Evolutionary conservation across 495 filamentous ascomycete genomes (phyloP).

Genomic region (Podospora fimiseda): DNA sequence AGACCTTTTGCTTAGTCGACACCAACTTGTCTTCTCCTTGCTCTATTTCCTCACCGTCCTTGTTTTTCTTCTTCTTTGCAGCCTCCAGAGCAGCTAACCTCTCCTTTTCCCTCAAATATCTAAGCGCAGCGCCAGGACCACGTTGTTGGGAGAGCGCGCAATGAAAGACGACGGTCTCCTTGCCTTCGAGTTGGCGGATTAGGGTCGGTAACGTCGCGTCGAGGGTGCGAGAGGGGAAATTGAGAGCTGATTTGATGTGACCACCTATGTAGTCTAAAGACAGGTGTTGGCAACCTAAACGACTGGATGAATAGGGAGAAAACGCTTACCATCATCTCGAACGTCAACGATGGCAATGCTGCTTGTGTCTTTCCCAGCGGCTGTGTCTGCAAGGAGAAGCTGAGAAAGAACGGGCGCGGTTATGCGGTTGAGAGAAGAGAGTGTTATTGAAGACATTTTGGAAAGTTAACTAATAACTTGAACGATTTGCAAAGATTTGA

Average conservation of each 20-base stretch:
- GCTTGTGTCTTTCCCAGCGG: conserved; percentile 15
- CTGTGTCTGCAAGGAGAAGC: conserved; percentile 33
- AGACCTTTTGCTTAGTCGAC: conserved; percentile 58
- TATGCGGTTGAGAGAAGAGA: conserved; percentile 59
- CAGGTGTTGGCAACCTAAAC: not conserved
- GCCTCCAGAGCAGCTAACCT: conserved; percentile 24
- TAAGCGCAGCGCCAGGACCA: conserved; percentile 62
- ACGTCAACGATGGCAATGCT: conserved; percentile 79
- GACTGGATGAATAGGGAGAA: not conserved
- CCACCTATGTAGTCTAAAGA: conserved; percentile 81
- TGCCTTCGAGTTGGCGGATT: conserved; percentile 67
- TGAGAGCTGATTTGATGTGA: conserved; percentile 71
- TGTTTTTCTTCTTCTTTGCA: conserved; percentile 10
- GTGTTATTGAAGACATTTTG: conserved; percentile 32
- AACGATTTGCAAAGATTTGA: not conserved
- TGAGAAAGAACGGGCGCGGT: conserved; percentile 56
- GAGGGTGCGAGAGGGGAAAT: conserved; percentile 67
- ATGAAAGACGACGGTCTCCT: conserved; percentile 86
- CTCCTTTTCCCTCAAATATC: conserved; percentile 61
- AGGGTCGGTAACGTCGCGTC: conserved; percentile 76
- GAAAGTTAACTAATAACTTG: not conserved
- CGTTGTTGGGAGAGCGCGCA: conserved; percentile 91
- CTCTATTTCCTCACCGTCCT: conserved; percentile 6
- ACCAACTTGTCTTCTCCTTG: conserved; percentile 16
- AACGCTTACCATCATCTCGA: conserved; percentile 63